phyloP scores from a whole-genome alignment of 1,284 basidiomycete species.

The Boletus sp. region DNA sequence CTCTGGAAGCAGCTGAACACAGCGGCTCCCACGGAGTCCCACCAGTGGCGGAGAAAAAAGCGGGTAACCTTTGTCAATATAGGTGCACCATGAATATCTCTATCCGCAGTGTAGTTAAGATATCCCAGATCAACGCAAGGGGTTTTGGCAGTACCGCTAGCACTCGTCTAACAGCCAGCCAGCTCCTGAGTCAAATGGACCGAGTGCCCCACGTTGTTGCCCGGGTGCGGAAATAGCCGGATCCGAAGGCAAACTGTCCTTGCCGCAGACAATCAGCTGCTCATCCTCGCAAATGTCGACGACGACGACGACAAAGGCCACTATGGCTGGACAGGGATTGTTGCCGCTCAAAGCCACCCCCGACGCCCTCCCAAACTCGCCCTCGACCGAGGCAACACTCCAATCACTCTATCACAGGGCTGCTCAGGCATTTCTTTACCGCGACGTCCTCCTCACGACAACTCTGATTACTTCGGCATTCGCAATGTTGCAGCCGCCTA shows the following conservation, averaged over 20 bases:
- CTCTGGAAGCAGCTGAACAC: no score
- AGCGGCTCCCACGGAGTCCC: no score
- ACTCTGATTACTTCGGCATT: slow-evolving; percentile 72
- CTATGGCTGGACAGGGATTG: slow-evolving; percentile 32
- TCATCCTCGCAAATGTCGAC: slow-evolving; percentile 27
- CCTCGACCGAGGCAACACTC: slow-evolving; percentile 50
- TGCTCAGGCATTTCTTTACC: slow-evolving; percentile 73
- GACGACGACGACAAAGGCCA: slow-evolving; percentile 26
- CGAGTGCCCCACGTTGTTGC: no score
- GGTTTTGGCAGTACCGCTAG: no score
- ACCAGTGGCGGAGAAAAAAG: no score
- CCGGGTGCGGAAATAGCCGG: slow-evolving; percentile 1
- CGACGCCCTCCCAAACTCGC: slow-evolving; percentile 2
- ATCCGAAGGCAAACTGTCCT: neutral
- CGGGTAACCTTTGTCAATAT: no score
- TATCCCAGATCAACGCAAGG: no score
- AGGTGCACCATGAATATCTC: no score
- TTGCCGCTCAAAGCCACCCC: slow-evolving; percentile 35
- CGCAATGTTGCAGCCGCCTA: slow-evolving; percentile 56
- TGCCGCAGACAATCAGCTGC: slow-evolving; percentile 31
- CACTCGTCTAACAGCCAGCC: no score
- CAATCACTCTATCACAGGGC: slow-evolving; percentile 75
- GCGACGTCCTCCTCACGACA: slow-evolving; percentile 64
- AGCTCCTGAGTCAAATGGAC: no score
- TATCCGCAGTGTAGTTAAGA: no score